Evolutionary conservation across 257 asterid genomes (phyloP), one percentile per base, ranked within the genome.

Genomic region (Pogostemon cablin): DNA sequence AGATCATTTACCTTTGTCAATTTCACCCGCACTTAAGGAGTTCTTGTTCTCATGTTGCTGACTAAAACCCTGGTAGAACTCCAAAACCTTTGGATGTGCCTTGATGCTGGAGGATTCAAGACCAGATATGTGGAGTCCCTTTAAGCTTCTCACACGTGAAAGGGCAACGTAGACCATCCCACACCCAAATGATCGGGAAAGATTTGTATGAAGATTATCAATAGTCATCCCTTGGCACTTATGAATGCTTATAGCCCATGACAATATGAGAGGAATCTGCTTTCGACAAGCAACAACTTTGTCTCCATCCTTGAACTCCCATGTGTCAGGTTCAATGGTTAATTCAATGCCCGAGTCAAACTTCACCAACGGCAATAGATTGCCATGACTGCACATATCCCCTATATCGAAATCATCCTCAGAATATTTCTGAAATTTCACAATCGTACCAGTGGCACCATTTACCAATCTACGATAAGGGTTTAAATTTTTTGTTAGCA

Each of bases 161-260:
- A 91, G 86, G 9, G 95, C 97, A 67, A 89, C 96, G 63, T 91
- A 91, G 5, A 83, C 97, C 97, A 91, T 91, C 54, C 95, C 97
- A 67, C 41, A 80, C 73, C 78, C 95, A 65, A 91, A 87, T 78
- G 82, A 90, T 15, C 86, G 81, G 3, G 78, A 68, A 7, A 87
- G 78, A 71, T 89, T 83, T 6, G 96, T 86, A 71, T 81, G 81
- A 42, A 91, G 87, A 74, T 82, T 81, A 59, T 87, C 87, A 3
- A 91, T 71, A 65, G 88, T 86, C 96, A 91, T 89, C 44, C 97
- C 97, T 47, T 87, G 96, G 73, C 93, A 89, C 74, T 89, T 89
- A 78, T 89, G 97, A 72, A 91, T 83, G 79, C 97, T 91, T 47
- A 91, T 54, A 75, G 95, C 95, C 97, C 96, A 91, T n/a, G 97